Percentiles rank a stretch among this genome's conserved stretches.
Conservation (phyloP, 345 rosid genomes). For the Nasturtium officinale region DNA sequence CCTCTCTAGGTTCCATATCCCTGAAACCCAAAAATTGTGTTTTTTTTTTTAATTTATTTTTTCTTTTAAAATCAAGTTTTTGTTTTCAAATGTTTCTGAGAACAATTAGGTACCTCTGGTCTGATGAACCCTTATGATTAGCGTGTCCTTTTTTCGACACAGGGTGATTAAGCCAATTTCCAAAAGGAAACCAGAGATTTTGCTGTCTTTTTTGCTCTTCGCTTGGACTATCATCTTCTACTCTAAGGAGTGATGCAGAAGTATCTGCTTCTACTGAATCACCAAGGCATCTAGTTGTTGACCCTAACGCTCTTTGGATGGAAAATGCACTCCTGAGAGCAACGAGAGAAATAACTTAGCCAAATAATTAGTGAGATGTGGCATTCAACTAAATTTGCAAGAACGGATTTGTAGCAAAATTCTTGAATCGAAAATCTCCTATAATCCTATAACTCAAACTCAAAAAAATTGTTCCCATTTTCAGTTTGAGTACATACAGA, state of each 20-base stretch:
- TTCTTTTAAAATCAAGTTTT: conserved; percentile 4
- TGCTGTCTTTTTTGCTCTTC: conserved; percentile 46
- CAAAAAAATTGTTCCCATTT: background rate
- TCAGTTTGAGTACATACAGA: background rate
- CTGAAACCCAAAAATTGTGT: conserved; percentile 33
- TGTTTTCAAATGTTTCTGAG: background rate
- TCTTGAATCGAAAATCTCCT: background rate
- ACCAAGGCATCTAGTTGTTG: conserved; percentile 45
- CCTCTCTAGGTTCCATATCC: conserved; percentile 41
- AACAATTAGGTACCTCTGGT: conserved; percentile 47
- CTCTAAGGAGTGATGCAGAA: conserved; percentile 44
- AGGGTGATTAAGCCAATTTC: conserved; percentile 64
- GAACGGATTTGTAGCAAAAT: background rate
- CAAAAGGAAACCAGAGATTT: conserved; percentile 57
- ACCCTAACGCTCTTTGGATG: conserved; percentile 60
- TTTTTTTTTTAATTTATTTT: background rate
- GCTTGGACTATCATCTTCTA: conserved; percentile 41
- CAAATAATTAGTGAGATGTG: background rate
- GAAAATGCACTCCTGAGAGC: conserved; percentile 79
- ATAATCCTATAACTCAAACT: background rate
- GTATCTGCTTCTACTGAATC: conserved; percentile 43
- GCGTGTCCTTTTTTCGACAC: conserved; percentile 48
- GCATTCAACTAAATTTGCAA: background rate
- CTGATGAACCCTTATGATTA: conserved; percentile 41
- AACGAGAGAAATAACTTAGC: conserved; percentile 16